Evolutionary conservation across 2,329 filamentous ascomycete genomes (phyloP), one percentile per base, ranked within the genome.

Genomic region (Capronia epimyces): DNA sequence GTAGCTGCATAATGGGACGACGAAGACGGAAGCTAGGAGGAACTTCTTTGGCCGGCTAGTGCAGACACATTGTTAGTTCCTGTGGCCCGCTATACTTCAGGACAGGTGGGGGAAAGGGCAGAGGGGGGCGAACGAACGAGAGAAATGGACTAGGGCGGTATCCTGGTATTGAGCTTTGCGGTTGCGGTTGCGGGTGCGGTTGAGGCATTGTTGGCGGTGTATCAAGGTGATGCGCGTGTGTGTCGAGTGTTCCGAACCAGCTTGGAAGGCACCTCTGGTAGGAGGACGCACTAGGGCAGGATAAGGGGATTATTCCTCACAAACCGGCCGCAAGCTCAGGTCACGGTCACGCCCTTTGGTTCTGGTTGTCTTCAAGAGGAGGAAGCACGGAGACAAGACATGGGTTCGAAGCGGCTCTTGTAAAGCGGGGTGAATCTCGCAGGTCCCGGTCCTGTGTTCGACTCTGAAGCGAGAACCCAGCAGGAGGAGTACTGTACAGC

Each of bases 101-200:
- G 5, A 32, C 7, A 32, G n/a, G n/a, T 9, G 29, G n/a, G n/a
- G 29, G 29, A 18, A 20, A 13, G 8, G 12, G 27, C 3, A 15
- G 21, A 18, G 16, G 13, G 8, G 21, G 16, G 15, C 15, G n/a
- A 29, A 55, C 51, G 5, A 31, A 57, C 55, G 36, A 52, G 12
- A 57, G 43, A 31, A 50, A 49, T 12, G 55, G 55, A 3, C 37
- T 32, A 2, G 55, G 55, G 9, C 55, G 55, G 32, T 57, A 57
- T 16, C 55, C 55, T 12, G 55, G 55, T 44, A 57, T 57, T 15
- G 55, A 57, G 51, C 55, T 57, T 29, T 49, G 48, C 6, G 49
- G 49, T 0, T 51, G 47, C n/a, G 51, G 24, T 12, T 49, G 48
- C 34, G 50, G 25, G 13, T 22, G 40, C 2, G 42, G 40, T 36